phyloP scores from a whole-genome alignment of 768 basidiomycete genomes.

The Xerocomellus chrysenteron region DNA sequence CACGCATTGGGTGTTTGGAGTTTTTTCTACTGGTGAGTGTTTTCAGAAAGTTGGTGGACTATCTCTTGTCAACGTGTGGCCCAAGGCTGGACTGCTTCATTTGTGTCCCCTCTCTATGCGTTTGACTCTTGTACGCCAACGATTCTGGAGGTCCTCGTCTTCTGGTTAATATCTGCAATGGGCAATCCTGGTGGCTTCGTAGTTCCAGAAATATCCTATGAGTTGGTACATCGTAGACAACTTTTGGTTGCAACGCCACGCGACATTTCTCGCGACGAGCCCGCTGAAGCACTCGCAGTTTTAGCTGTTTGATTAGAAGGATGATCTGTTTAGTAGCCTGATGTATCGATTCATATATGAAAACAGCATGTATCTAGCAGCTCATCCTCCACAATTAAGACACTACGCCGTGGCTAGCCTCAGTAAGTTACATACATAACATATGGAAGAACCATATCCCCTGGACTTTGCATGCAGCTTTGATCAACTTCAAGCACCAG shows the following conservation, averaged over 20 bases:
- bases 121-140: slow-evolving; percentile 44
- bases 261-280: slow-evolving; percentile 25
- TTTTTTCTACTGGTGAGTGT: slow-evolving; percentile 39
- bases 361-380: background rate
- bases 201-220: slow-evolving; percentile 25
- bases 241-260: slow-evolving; percentile 26
- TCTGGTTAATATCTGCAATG: slow-evolving; percentile 58
- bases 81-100: slow-evolving; percentile 54
- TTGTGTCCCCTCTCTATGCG: slow-evolving; percentile 46
- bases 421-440: background rate
- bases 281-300: slow-evolving; percentile 21
- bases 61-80: slow-evolving; percentile 1
- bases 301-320: slow-evolving; percentile 8
- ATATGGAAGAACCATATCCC: background rate
- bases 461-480: background rate
- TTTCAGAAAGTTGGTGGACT: background rate
- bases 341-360: background rate
- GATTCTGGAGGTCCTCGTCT: slow-evolving; percentile 49
- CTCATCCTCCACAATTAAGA: background rate
- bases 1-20: slow-evolving; percentile 43
- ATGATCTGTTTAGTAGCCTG: background rate
- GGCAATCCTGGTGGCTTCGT: slow-evolving; percentile 33
- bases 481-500: background rate
- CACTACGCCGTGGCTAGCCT: background rate
- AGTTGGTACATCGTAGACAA: slow-evolving; percentile 19